Percentiles rank a stretch among this genome's conserved stretches.
Evolutionary conservation across 495 filamentous ascomycete species (phyloP).

Genomic region (Tetracladium setigerum): DNA sequence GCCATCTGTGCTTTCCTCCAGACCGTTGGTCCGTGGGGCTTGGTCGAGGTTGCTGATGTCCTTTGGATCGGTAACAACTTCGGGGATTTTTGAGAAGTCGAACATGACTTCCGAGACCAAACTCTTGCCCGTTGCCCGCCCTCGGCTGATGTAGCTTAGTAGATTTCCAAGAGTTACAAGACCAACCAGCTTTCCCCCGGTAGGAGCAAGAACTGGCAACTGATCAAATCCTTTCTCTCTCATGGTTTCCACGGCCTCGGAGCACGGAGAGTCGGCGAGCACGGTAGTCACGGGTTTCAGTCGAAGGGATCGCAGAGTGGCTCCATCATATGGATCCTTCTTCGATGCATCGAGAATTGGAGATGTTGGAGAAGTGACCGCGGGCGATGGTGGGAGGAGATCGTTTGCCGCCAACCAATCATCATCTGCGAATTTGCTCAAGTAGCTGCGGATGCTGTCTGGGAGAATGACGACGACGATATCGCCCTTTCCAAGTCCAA

Average conservation of each 20-base stretch:
- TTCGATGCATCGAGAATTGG: conserved; percentile 23
- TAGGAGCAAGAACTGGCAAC: conserved; percentile 73
- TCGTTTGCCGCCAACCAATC: conserved; percentile 96
- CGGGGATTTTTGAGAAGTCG: conserved; percentile 75
- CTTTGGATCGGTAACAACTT: conserved; percentile 77
- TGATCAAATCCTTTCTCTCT: conserved; percentile 95
- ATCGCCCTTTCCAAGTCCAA: conserved; percentile 65
- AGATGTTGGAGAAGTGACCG: conserved; percentile 39
- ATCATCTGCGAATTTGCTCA: conserved; percentile 98
- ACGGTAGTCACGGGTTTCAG: conserved; percentile 91
- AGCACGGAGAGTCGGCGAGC: conserved; percentile 54
- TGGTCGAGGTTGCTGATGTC: conserved; percentile 21
- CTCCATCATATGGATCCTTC: conserved; percentile 55
- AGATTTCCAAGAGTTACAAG: conserved; percentile 91
- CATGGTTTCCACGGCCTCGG: conserved; percentile 92
- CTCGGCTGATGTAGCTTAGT: conserved; percentile 79
- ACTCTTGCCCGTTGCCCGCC: conserved; percentile 62
- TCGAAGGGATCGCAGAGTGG: conserved; percentile 71
- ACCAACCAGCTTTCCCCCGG: conserved; percentile 68
- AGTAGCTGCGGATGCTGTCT: conserved; percentile 93
- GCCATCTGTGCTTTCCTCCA: conserved; percentile 1
- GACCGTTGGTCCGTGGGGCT: conserved; percentile 14
- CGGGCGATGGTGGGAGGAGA: conserved; percentile 58
- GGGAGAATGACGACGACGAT: conserved; percentile 86
- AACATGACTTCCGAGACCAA: conserved; percentile 93